Conservation (phyloP, 2,329 filamentous ascomycete species). For the Penicillium verrucosum region DNA sequence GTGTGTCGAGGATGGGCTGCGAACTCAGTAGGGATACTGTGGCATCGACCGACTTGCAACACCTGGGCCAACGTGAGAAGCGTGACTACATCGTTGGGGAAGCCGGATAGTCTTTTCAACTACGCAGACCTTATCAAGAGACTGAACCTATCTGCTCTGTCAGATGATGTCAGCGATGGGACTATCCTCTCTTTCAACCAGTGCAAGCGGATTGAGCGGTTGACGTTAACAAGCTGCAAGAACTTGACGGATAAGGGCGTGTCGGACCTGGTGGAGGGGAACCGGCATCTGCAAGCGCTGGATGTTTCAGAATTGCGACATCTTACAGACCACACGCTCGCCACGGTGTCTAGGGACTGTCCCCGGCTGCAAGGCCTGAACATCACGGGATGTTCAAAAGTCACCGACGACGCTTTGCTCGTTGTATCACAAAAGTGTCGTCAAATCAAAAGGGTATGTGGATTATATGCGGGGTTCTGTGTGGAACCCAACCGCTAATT, state of each 20-base stretch:
- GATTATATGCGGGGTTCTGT: background rate
- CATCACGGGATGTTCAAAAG: conserved; percentile 77
- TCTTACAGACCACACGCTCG: conserved; percentile 78
- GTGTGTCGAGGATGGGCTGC: conserved; percentile 92
- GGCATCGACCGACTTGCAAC: conserved; percentile 90
- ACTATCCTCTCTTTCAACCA: conserved; percentile 76
- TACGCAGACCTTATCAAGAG: conserved; percentile 90
- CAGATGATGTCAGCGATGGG: conserved; percentile 77
- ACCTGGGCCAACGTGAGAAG: conserved; percentile 76
- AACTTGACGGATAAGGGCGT: conserved; percentile 81
- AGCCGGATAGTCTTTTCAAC: conserved; percentile 73
- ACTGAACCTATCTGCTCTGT: conserved; percentile 80
- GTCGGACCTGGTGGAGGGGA: conserved; percentile 73
- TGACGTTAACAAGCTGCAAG: conserved; percentile 88
- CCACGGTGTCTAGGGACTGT: conserved; percentile 76
- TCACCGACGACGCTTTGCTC: conserved; percentile 83
- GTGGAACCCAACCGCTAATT: background rate
- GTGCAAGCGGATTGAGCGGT: conserved; percentile 86
- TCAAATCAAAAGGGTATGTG: conserved; percentile 76
- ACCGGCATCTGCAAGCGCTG: conserved; percentile 76
- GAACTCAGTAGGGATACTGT: conserved; percentile 88
- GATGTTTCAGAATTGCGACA: conserved; percentile 80
- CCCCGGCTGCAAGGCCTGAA: conserved; percentile 86
- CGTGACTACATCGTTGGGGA: conserved; percentile 75
- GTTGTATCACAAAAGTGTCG: conserved; percentile 76